Percentiles rank a stretch among this genome's conserved stretches.
These are phyloP conservation scores for Leccinellum rugosiceps DNA, from an alignment of 768 basidiomycete genomes.

Conservation along the genomic window DNA sequence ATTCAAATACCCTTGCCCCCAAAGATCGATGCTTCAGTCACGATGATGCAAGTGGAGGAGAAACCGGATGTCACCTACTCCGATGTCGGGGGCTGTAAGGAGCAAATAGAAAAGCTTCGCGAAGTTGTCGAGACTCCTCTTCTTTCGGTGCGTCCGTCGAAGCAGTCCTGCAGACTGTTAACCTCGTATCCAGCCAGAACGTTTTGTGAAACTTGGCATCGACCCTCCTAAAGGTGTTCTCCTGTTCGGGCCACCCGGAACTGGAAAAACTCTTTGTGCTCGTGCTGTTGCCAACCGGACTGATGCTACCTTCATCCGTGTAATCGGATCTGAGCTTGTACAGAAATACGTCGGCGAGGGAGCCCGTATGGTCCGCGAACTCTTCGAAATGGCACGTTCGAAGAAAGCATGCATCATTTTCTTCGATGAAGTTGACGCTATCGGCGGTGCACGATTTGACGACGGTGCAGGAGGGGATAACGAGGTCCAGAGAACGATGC, in stretches of 20 bases:
- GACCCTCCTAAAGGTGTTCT: constrained; percentile 98
- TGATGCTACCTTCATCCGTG: constrained; percentile 98
- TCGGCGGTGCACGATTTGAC: constrained; percentile 96
- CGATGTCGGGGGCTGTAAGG: constrained; percentile 97
- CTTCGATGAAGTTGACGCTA: constrained; percentile 98
- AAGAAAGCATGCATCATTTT: constrained; percentile 99
- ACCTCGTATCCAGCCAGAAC: constrained; percentile 76
- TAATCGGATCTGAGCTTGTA: constrained; percentile 98
- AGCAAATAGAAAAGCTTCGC: constrained; percentile 97
- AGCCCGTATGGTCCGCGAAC: constrained; percentile 96
- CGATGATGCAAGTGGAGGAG: constrained; percentile 99
- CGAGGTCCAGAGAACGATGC: constrained; percentile 98
- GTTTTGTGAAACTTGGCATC: constrained; percentile 96
- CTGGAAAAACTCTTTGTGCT: constrained; percentile 98
- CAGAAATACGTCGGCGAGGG: constrained; percentile 99
- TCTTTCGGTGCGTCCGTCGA: constrained; percentile 64
- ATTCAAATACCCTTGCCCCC: constrained; percentile 98
- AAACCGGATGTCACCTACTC: constrained; percentile 98
- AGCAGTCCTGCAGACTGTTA: constrained; percentile 4
- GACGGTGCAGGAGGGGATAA: constrained; percentile 99
- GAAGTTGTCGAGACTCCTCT: constrained; percentile 98
- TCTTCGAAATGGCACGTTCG: constrained; percentile 98
- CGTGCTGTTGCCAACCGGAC: constrained; percentile 98
- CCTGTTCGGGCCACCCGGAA: constrained; percentile 92
- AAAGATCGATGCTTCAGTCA: constrained; percentile 98